Percentiles rank a stretch among this genome's conserved stretches.
Evolutionary conservation across 192 early-diverging fungal genomes (phyloP).

Genomic region (Phlyctochytrium planicorne): DNA sequence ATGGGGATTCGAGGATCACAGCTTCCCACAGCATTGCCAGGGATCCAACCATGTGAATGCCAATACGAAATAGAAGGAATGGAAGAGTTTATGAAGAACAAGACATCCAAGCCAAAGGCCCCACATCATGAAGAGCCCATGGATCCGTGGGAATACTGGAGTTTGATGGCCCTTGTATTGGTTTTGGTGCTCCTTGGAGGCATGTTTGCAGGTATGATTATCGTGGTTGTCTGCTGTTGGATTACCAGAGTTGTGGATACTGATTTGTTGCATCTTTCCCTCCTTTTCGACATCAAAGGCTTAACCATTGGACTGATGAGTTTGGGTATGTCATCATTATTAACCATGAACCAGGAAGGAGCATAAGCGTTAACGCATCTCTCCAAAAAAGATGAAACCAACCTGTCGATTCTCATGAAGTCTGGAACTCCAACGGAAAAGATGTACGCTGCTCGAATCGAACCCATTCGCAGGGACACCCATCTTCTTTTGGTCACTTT

Average conservation of each 20-base stretch:
- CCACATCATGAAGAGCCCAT: neutral
- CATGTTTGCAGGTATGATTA: conserved; percentile 75
- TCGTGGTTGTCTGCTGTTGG: too few relatives aligned
- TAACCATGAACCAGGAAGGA: neutral
- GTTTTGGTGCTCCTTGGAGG: conserved; percentile 78
- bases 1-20: too few relatives aligned
- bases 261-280: conserved; percentile 11
- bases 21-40: too few relatives aligned
- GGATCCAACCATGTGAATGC: too few relatives aligned
- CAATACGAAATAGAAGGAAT: too few relatives aligned
- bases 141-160: conserved; percentile 1
- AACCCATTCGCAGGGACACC: conserved; percentile 82
- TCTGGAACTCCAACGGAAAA: conserved; percentile 72
- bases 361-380: neutral
- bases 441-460: conserved; percentile 74
- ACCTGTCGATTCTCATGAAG: conserved; percentile 68
- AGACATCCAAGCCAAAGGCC: neutral
- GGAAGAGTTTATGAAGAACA: too few relatives aligned
- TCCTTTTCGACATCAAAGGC: neutral
- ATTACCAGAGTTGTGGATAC: neutral
- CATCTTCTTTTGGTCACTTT: conserved; percentile 95
- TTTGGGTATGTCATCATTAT: conserved; percentile 7
- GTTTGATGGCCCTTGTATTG: conserved; percentile 37
- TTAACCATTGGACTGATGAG: conserved; percentile 30
- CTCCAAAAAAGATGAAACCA: conserved; percentile 61